These are phyloP conservation scores for Trifolium dubium DNA, from an alignment of 306 rosid species.

Conservation along the genomic window DNA sequence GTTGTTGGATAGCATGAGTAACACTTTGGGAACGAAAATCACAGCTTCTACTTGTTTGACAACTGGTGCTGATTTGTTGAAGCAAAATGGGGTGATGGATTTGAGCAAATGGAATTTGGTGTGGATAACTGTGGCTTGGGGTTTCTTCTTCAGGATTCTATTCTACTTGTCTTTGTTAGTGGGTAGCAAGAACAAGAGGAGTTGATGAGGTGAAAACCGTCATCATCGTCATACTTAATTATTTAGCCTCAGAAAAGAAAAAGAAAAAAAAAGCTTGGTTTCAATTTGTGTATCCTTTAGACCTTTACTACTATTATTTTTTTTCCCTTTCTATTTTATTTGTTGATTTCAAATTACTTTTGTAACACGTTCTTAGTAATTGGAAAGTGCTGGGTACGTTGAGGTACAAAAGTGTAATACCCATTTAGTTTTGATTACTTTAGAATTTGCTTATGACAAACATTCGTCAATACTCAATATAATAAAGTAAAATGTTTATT, in stretches of 20 bases:
- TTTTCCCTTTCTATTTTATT: slow-evolving; percentile 19
- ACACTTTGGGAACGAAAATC: slow-evolving; percentile 62
- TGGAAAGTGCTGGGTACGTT: background rate
- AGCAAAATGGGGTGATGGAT: slow-evolving; percentile 67
- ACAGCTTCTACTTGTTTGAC: slow-evolving; percentile 81
- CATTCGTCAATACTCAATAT: slow-evolving; percentile 2
- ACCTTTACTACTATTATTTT: background rate
- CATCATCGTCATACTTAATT: background rate
- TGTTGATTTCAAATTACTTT: background rate
- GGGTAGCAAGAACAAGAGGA: slow-evolving; percentile 97
- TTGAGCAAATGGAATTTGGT: slow-evolving; percentile 89
- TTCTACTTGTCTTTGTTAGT: slow-evolving; percentile 69
- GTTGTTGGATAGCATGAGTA: slow-evolving; percentile 69
- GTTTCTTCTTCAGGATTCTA: slow-evolving; percentile 86
- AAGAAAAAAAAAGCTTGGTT: background rate
- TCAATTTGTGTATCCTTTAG: slow-evolving; percentile 29
- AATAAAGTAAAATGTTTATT: background rate
- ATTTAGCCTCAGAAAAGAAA: background rate
- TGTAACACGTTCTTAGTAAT: slow-evolving; percentile 34
- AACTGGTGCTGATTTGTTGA: slow-evolving; percentile 71
- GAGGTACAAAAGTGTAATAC: slow-evolving; percentile 15
- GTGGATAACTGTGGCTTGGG: slow-evolving; percentile 90
- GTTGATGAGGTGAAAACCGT: slow-evolving; percentile 30
- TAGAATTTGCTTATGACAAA: slow-evolving; percentile 13
- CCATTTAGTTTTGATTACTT: background rate